These are phyloP conservation scores for Fraxinus angustifolia DNA, from an alignment of 305 asterid genomes.

Conservation along the genomic window DNA sequence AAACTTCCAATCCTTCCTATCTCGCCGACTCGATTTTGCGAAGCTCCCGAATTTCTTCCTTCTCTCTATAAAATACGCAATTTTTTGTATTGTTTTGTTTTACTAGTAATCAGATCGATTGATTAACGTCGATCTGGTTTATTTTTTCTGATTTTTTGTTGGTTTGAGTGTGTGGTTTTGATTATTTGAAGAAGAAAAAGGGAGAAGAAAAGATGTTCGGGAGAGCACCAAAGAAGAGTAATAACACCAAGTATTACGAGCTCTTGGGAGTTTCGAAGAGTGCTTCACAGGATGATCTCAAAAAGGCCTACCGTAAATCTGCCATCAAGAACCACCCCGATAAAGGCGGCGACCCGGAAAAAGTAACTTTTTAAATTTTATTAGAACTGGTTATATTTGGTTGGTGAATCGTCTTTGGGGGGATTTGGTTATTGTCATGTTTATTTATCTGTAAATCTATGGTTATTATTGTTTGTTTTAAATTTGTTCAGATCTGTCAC, in stretches of 20 bases:
- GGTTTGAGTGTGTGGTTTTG: constrained; percentile 10
- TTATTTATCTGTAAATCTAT: not conserved
- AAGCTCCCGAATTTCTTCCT: constrained; percentile 4
- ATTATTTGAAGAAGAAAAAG: constrained; percentile 19
- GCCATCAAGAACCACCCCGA: constrained; percentile 88
- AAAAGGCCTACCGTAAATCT: constrained; percentile 78
- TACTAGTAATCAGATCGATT: not conserved
- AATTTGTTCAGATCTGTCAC: not conserved
- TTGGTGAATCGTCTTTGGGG: not conserved
- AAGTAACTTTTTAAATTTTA: constrained; percentile 33
- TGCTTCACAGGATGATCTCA: constrained; percentile 74
- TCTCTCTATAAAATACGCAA: not conserved
- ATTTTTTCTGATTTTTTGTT: not conserved
- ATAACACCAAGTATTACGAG: constrained; percentile 82
- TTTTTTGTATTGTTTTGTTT: not conserved
- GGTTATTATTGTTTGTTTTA: not conserved
- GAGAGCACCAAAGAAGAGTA: constrained; percentile 73
- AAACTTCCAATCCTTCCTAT: constrained; percentile 14
- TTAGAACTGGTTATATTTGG: not conserved
- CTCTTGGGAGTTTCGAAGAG: constrained; percentile 61
- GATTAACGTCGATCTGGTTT: not conserved
- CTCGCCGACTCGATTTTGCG: constrained; percentile 19
- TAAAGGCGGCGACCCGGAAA: constrained; percentile 91
- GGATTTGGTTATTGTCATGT: not conserved
- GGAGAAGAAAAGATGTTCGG: constrained; percentile 63